These are phyloP conservation scores for Botrytis deweyae DNA, from an alignment of 2,329 filamentous ascomycete species.

Conservation along the genomic window DNA sequence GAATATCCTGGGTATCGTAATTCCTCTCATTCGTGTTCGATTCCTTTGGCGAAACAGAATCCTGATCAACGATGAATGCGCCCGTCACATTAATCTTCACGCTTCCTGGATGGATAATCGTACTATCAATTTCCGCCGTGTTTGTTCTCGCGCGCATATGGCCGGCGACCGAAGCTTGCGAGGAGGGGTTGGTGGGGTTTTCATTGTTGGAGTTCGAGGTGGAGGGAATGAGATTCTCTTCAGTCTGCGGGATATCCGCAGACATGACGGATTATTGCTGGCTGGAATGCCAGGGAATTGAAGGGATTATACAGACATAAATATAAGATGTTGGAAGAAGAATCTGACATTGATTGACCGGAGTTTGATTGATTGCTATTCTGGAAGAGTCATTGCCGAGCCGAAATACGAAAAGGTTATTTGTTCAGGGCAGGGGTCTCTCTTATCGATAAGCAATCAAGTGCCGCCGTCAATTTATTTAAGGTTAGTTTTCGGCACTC, in stretches of 20 bases:
- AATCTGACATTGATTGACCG: neutral
- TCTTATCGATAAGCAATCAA: conserved; percentile 18
- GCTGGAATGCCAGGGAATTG: conserved; percentile 27
- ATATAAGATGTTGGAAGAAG: conserved; percentile 17
- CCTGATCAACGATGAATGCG: conserved; percentile 92
- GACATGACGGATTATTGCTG: conserved; percentile 30
- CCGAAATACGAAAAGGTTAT: neutral
- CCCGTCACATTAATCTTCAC: conserved; percentile 96
- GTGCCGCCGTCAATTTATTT: neutral
- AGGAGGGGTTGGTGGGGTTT: conserved; percentile 25
- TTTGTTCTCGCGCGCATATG: conserved; percentile 36
- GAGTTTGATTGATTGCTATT: conserved; percentile 3
- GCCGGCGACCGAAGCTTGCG: conserved; percentile 8
- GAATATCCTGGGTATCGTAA: conserved; percentile 85
- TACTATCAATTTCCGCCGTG: conserved; percentile 41
- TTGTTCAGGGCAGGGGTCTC: neutral
- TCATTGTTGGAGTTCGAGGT: conserved; percentile 23
- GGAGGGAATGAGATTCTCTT: neutral
- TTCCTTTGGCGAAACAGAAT: conserved; percentile 53
- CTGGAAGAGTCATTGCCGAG: conserved; percentile 5
- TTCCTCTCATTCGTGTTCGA: conserved; percentile 44
- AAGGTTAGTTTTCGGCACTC: neutral
- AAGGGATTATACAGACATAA: conserved; percentile 19
- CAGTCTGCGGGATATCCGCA: conserved; percentile 29
- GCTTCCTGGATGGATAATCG: conserved; percentile 60